Percentiles rank a stretch among this genome's conserved stretches.
Conservation (phyloP, 1,139 yeast species). For the Hyphopichia fennica region DNA sequence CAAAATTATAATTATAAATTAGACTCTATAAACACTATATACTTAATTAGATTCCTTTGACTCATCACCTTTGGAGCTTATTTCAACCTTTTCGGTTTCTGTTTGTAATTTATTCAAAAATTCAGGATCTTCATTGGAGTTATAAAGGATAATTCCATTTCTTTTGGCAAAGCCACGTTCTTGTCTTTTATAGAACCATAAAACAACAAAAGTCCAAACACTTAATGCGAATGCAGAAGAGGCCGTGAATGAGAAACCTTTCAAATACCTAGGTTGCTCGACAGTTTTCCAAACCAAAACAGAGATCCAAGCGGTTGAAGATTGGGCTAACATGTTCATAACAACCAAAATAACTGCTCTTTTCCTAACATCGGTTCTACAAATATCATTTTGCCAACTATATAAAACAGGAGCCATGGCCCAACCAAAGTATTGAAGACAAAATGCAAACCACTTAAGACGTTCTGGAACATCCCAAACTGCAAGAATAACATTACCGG, state of each 20-base stretch:
- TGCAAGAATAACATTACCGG: slow-evolving; percentile 43
- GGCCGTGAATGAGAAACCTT: slow-evolving; percentile 51
- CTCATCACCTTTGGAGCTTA: neutral
- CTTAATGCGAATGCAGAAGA: slow-evolving; percentile 50
- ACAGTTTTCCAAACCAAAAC: slow-evolving; percentile 51
- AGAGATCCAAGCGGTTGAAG: slow-evolving; percentile 45
- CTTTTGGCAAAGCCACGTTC: slow-evolving; percentile 51
- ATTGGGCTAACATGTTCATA: slow-evolving; percentile 46
- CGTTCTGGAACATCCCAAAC: slow-evolving; percentile 46
- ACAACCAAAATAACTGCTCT: slow-evolving; percentile 45
- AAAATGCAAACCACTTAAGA: slow-evolving; percentile 51
- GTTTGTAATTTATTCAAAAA: neutral
- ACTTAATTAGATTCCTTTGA: neutral
- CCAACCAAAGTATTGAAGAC: slow-evolving; percentile 49
- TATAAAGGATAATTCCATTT: slow-evolving; percentile 53
- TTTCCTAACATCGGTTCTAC: slow-evolving; percentile 43
- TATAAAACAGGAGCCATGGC: slow-evolving; percentile 51
- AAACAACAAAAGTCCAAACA: slow-evolving; percentile 54
- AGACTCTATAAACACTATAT: no score
- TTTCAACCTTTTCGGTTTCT: neutral
- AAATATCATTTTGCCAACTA: slow-evolving; percentile 47
- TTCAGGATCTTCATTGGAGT: slow-evolving; percentile 23
- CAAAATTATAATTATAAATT: no score
- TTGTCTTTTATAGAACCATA: slow-evolving; percentile 57
- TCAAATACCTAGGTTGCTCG: slow-evolving; percentile 39